Percentiles rank a stretch among this genome's conserved stretches.
phyloP scores from a whole-genome alignment of 2,329 filamentous ascomycete genomes.

The Grosmannia huntii region DNA sequence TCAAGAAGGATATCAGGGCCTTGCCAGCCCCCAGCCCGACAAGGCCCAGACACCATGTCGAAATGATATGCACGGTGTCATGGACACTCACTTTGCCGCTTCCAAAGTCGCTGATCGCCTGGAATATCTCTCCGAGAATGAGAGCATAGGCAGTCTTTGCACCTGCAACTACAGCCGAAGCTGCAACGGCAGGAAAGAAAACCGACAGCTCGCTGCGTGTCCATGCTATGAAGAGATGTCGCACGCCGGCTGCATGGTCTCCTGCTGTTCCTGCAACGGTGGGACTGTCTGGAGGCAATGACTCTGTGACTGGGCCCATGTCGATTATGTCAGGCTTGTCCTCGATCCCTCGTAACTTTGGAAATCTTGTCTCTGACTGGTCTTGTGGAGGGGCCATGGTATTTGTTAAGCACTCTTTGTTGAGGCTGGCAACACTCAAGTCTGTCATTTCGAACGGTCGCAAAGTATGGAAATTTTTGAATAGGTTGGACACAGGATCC shows the following conservation, averaged over 20 bases:
- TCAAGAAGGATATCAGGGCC: slow-evolving; percentile 54
- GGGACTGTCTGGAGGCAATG: neutral
- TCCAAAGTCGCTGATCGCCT: slow-evolving; percentile 55
- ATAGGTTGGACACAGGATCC: too few species aligned
- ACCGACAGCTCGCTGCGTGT: slow-evolving; percentile 43
- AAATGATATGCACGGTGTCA: slow-evolving; percentile 42
- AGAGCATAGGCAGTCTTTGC: slow-evolving; percentile 54
- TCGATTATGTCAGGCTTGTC: slow-evolving; percentile 4
- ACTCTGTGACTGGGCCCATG: neutral
- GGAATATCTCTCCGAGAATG: slow-evolving; percentile 63
- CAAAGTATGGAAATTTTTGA: neutral
- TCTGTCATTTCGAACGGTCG: neutral
- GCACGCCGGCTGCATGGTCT: slow-evolving; percentile 9
- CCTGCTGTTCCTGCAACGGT: too few species aligned
- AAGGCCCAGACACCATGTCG: slow-evolving; percentile 49
- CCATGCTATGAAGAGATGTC: slow-evolving; percentile 58
- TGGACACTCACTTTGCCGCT: slow-evolving; percentile 21
- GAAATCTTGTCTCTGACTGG: neutral
- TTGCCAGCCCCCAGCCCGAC: slow-evolving; percentile 48
- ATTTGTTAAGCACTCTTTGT: neutral
- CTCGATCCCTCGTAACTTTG: neutral
- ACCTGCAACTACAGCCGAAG: slow-evolving; percentile 47
- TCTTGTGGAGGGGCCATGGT: neutral
- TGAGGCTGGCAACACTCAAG: neutral
- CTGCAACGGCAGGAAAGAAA: slow-evolving; percentile 39